These are phyloP conservation scores for Eudorina sp. DNA, from an alignment of 139 green algal species.

Conservation along the genomic window DNA sequence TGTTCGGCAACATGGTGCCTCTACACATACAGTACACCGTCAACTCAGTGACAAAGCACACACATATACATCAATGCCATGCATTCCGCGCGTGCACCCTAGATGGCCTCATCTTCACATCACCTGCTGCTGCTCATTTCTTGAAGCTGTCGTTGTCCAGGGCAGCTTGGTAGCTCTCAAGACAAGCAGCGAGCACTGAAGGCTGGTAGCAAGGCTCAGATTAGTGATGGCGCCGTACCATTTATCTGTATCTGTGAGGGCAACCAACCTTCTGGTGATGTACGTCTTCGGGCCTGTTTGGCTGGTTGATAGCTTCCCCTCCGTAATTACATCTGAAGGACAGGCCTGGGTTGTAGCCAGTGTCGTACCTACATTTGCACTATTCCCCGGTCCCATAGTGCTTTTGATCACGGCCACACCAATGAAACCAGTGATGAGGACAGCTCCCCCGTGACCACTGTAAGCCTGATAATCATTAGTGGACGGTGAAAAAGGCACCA, in stretches of 20 bases:
- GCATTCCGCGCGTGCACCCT: too few species aligned
- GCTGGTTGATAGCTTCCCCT: too few species aligned
- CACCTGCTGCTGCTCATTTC: background rate
- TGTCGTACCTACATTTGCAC: background rate
- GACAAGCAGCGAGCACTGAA: background rate
- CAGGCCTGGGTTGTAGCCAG: constrained; percentile 2
- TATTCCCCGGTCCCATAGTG: background rate
- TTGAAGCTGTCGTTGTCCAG: too few species aligned
- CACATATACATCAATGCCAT: too few species aligned
- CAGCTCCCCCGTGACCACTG: background rate
- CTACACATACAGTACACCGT: too few species aligned
- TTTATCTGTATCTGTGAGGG: too few species aligned
- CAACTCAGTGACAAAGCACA: too few species aligned
- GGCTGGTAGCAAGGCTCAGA: background rate
- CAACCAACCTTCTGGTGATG: background rate
- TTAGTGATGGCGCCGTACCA: background rate
- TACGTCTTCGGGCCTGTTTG: background rate
- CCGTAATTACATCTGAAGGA: background rate
- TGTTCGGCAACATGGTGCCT: too few species aligned
- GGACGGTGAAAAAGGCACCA: too few species aligned
- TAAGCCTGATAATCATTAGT: background rate
- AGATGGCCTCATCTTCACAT: too few species aligned
- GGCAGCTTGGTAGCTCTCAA: background rate
- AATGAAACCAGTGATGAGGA: background rate
- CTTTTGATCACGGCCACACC: background rate